Conservation (phyloP, 2,329 filamentous ascomycete genomes). For the Capronia coronata region DNA sequence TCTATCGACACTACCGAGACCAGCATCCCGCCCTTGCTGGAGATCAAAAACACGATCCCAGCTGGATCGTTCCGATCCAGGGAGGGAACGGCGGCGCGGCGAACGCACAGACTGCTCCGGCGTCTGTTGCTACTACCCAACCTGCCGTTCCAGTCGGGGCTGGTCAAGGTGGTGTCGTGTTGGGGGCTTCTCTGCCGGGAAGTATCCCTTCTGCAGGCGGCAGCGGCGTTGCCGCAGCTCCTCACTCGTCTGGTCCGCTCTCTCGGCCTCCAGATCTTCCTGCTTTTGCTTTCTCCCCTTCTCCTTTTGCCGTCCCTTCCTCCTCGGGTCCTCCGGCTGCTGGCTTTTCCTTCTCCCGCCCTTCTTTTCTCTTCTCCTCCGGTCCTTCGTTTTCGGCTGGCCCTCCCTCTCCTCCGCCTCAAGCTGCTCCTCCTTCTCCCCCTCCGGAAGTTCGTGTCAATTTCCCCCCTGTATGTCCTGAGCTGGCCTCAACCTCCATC, state of each 20-base stretch:
- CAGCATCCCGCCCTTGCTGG: conserved; percentile 4
- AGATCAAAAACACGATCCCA: background rate
- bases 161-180: background rate
- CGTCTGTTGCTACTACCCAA: background rate
- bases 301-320: too few species aligned
- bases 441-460: too few species aligned
- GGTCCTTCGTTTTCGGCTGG: too few species aligned
- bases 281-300: background rate
- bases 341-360: too few species aligned
- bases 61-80: background rate
- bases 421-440: too few species aligned
- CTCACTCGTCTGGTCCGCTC: background rate
- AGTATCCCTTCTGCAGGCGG: background rate
- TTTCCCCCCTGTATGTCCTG: too few species aligned
- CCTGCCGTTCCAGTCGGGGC: background rate
- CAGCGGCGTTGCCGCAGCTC: background rate
- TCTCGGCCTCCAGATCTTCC: background rate
- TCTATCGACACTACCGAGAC: conserved; percentile 9
- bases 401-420: too few species aligned
- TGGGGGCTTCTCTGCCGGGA: background rate
- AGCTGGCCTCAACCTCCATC: too few species aligned
- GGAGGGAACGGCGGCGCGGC: background rate
- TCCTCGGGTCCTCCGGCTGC: too few species aligned
- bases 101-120: background rate
- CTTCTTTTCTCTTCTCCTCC: too few species aligned